Conservation (phyloP, 371 early-diverging fungal species). For the Actinomortierella ambigua region DNA sequence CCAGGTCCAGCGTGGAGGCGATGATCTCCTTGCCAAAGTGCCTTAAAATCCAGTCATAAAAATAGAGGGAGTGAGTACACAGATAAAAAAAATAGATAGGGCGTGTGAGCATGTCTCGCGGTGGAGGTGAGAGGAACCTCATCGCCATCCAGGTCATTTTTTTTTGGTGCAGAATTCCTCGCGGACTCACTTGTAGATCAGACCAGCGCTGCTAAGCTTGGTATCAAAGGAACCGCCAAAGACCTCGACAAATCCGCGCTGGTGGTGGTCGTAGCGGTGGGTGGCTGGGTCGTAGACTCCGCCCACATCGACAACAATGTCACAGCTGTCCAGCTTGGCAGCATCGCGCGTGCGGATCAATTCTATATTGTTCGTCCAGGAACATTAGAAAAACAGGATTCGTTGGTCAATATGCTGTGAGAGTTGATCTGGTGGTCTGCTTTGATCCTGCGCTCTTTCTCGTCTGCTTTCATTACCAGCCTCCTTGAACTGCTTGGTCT, state of each 20-base stretch:
- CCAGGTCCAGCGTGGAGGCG: constrained; percentile 57
- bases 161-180: not conserved
- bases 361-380: constrained; percentile 22
- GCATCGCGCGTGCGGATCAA: constrained; percentile 92
- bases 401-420: too few species aligned
- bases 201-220: constrained; percentile 92
- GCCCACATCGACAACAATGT: constrained; percentile 98
- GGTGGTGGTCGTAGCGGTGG: constrained; percentile 96
- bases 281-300: constrained; percentile 87
- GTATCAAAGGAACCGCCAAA: constrained; percentile 80
- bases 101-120: too few species aligned
- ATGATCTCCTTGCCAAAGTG: constrained; percentile 90
- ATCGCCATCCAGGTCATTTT: too few species aligned
- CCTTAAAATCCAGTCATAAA: constrained; percentile 24
- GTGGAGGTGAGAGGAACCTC: too few species aligned
- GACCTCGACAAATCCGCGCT: constrained; percentile 92
- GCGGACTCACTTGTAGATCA: constrained; percentile 77
- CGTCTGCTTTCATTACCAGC: too few species aligned
- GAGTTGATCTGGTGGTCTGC: too few species aligned
- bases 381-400: constrained; percentile 26
- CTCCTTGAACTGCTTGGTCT: constrained; percentile 69
- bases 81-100: not conserved
- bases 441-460: too few species aligned
- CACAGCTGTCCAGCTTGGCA: constrained; percentile 76
- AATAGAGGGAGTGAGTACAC: not conserved